These are phyloP conservation scores for Nakaseomyces bracarensis DNA, from an alignment of 1,139 yeast species.

Conservation along the genomic window DNA sequence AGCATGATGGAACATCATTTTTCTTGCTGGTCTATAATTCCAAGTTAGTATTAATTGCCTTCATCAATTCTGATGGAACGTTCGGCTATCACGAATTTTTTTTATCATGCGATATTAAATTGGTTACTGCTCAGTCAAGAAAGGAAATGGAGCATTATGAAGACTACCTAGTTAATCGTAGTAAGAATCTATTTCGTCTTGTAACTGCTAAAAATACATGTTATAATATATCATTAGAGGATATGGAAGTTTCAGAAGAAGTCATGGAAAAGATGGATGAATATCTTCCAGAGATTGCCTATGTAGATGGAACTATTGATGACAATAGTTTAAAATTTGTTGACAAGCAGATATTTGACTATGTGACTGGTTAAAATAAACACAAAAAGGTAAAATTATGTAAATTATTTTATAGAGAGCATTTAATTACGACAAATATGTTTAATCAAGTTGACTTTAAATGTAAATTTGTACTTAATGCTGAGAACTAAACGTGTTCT, in stretches of 20 bases:
- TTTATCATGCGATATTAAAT: neutral
- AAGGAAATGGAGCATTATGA: neutral
- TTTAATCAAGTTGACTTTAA: no score
- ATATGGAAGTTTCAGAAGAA: neutral
- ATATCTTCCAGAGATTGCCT: neutral
- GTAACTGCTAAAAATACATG: neutral
- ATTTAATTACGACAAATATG: no score
- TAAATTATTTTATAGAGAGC: no score
- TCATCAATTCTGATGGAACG: neutral
- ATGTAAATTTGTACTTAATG: no score
- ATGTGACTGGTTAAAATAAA: no score
- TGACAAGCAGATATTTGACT: neutral
- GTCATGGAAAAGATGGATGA: neutral
- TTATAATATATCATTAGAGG: neutral
- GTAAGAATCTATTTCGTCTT: neutral
- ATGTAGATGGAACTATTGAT: neutral
- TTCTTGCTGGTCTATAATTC: neutral
- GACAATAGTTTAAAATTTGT: neutral
- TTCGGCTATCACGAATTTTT: slow-evolving; percentile 2
- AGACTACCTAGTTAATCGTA: no score
- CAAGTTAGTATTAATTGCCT: neutral
- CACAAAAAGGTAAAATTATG: no score
- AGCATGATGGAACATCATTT: neutral
- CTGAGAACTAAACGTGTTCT: no score
- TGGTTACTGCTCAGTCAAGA: neutral